phyloP scores from a whole-genome alignment of 148 eudicot species.

The Polygonum aviculare region DNA sequence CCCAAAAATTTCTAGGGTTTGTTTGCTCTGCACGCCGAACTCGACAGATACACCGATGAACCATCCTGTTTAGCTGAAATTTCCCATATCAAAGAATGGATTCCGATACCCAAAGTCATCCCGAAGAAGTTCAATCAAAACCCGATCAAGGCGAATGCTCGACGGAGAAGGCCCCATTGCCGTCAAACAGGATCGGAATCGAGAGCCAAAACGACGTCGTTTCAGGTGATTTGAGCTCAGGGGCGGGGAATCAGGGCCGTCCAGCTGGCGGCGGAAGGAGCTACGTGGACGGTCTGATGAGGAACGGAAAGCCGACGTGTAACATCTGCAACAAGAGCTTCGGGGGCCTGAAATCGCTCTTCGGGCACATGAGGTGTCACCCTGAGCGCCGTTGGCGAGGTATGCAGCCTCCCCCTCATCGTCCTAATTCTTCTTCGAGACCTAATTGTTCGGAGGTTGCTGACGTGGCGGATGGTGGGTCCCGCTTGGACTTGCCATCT shows the following conservation, averaged over 20 bases:
- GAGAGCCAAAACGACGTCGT: not conserved
- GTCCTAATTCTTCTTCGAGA: not conserved
- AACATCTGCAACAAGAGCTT: not conserved
- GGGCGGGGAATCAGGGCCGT: not conserved
- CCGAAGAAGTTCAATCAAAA: not conserved
- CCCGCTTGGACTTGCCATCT: not conserved
- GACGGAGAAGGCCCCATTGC: not conserved
- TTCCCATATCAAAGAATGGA: not conserved
- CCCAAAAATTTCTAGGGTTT: not conserved
- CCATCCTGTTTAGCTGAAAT: not conserved
- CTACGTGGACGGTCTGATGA: not conserved
- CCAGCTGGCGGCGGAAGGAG: not conserved
- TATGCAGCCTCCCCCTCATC: slow-evolving; percentile 1
- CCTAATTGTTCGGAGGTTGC: not conserved
- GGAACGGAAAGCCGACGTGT: not conserved
- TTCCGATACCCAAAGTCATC: not conserved
- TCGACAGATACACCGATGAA: no score
- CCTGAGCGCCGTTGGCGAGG: not conserved
- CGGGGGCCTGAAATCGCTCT: not conserved
- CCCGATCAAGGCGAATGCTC: not conserved
- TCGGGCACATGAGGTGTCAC: slow-evolving; percentile 2
- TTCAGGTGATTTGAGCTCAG: not conserved
- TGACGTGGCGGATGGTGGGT: not conserved
- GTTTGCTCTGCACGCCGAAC: not conserved
- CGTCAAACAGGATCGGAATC: not conserved